Base-by-base conservation (phyloP, 495 filamentous ascomycete genomes). In the Apodospora peruviana region DNA sequence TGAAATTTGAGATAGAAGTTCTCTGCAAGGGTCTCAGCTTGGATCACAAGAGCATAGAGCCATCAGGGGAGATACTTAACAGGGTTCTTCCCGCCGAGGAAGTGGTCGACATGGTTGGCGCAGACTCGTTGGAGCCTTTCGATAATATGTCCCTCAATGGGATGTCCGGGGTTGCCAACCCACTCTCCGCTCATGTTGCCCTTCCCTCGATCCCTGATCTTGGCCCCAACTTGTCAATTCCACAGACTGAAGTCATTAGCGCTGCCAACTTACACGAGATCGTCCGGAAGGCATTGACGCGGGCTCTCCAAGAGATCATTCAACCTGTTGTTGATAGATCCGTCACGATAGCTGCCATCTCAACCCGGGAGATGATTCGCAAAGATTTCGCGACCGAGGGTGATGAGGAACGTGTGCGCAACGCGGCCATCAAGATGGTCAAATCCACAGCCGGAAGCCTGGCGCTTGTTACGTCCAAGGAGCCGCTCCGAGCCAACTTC, bases 1-100 rank as follows among this genome's bases (percentile, higher is more conserved):
- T 91, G 27, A 96, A 95, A 58, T 99, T 99, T 55, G 93, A 97
- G 62, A 97, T 99, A 54, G 93, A 99, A 64, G 90, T 97, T 7
- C 75, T 99, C 9, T 97, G 89, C 70, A 93, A 90, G 62, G 89
- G 88, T 22, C 73, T 99, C n/a, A 83, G 84, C 39, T 73, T 96
- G 17, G 87, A 95, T 48, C 83, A 91, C 68, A 94, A 90, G 64
- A 79, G 72, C 35, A 86, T 96, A 44, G 87, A 94, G 46, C 88
- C 91, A 1, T 84, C 91, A 5, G 79, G 83, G 11, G 81, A 87
- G 53, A 88, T 97, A 22, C 79, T 87, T 45, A 82, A 87, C 45
- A 79, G 90, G 40, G 79, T 77, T 39, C 7, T 32, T 17, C 72
- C 82, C 7, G 67, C 83, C 9, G 78, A 85, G 21, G 88, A 91